Evolutionary conservation across 106 monocot genomes (phyloP).

Genomic region (Allium fistulosum): DNA sequence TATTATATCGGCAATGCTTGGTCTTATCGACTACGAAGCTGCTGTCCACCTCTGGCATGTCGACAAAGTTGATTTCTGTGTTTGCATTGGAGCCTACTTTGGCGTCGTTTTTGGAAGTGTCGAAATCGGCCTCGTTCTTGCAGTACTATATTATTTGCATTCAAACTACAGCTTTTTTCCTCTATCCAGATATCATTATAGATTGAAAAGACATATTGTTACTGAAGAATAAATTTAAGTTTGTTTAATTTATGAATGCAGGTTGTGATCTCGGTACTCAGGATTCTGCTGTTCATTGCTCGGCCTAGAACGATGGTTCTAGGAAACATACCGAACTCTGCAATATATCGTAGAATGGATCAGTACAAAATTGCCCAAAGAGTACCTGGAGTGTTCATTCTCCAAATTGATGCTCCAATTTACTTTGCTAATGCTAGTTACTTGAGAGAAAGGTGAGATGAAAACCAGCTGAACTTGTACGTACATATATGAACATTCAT

Average conservation of each 20-base stretch:
- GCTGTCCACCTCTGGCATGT: conserved; percentile 76
- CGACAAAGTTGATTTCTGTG: conserved; percentile 89
- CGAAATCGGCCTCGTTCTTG: conserved; percentile 65
- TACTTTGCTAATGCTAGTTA: conserved; percentile 83
- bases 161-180: background rate
- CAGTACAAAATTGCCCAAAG: conserved; percentile 53
- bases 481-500: no score
- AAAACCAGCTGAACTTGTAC: no score
- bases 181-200: background rate
- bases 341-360: conserved; percentile 70
- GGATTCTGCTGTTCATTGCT: conserved; percentile 70
- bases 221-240: no score
- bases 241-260: conserved; percentile 4
- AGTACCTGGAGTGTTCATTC: conserved; percentile 62
- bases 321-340: conserved; percentile 82
- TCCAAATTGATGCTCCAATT: conserved; percentile 78
- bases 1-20: conserved; percentile 84
- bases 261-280: conserved; percentile 64
- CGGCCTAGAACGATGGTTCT: conserved; percentile 72
- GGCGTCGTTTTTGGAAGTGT: conserved; percentile 88
- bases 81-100: conserved; percentile 71
- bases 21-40: conserved; percentile 77
- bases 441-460: conserved; percentile 71
- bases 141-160: conserved; percentile 22
- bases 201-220: background rate